Evolutionary conservation across 192 early-diverging fungal species (phyloP), one percentile per base, ranked within the genome.

Genomic region (Mycoemilia scoparia): DNA sequence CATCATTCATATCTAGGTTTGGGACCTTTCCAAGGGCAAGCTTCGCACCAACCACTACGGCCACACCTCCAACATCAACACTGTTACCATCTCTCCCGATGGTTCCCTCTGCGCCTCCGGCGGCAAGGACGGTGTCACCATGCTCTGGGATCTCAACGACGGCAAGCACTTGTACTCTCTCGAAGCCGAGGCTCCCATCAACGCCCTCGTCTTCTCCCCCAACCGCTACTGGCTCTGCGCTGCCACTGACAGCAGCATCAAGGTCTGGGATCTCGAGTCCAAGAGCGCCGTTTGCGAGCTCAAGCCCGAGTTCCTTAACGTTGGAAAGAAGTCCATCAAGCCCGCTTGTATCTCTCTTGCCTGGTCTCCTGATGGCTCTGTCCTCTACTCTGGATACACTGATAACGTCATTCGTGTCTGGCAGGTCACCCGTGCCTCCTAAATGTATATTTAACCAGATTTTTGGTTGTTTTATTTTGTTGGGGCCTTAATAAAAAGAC

Each of bases 191-290:
- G 80, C 82, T 64, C 67, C 76, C 57, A 87, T 98, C 82, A 84
- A 98, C 76, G 77, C 90, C 45, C 73, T 98, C 34, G 77, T 79
- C 49, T 98, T 98, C 83, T 93, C 88, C 50, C 93, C 93, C 59
- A 96, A 98, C 86, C 75, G 90, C 39, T 98, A 98, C 87, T 98
- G 93, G 93, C 76, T 98, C 59, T 91, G 87, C 76, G 93, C 90
- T 57, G 93, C 93, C 60, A 93, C 90, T 47, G 67, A 69, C 46
- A 70, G 70, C 43, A 74, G 75, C 66, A 93, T 98, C 80, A 93
- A 88, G 83, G 88, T 98, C 76, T 98, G 90, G 90, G 93, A 98
- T 65, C 67, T 98, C 45, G 87, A 98, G 73, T 82, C 76, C 74
- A 98, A 98, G 84, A 73, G 73, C 32, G 65, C 89, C 50, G 90